A percentile compares a stretch with the other conserved stretches of the same genome.
Conservation (phyloP, 129 eudicot genomes). For the Lactuca sativa region DNA sequence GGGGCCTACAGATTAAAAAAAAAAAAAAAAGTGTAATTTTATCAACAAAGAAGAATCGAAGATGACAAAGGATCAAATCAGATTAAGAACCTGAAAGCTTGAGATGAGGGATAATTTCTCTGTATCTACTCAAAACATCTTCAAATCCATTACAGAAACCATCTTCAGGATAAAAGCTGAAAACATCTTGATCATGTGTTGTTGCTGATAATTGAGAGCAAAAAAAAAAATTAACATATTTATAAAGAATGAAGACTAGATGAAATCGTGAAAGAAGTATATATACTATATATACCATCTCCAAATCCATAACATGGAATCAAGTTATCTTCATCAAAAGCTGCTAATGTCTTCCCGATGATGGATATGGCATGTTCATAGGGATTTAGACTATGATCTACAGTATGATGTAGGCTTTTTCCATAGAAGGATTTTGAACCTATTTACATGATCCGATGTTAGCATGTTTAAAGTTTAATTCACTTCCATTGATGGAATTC, state of each 20-base stretch:
- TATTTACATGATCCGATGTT: constrained; percentile 24
- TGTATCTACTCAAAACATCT: constrained; percentile 46
- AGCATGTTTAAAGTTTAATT: constrained; percentile 3
- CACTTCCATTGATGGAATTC: background rate
- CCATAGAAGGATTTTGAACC: constrained; percentile 62
- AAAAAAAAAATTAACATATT: too few species aligned
- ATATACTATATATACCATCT: too few species aligned
- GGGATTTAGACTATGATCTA: constrained; percentile 42
- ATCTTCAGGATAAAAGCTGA: constrained; percentile 64
- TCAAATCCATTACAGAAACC: constrained; percentile 68
- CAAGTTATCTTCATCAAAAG: constrained; percentile 52
- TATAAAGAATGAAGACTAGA: too few species aligned
- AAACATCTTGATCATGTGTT: constrained; percentile 41
- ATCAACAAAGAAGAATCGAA: too few species aligned
- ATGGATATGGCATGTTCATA: constrained; percentile 75
- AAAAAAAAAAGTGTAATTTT: background rate
- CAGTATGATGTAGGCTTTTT: constrained; percentile 47
- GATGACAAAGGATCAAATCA: too few species aligned
- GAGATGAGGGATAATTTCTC: constrained; percentile 40
- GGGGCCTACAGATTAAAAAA: constrained; percentile 44
- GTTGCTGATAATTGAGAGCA: constrained; percentile 41
- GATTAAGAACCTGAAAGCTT: constrained; percentile 56
- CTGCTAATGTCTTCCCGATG: constrained; percentile 49
- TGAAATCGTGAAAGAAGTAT: constrained; percentile 12
- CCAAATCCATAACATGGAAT: constrained; percentile 84